Percentiles rank a stretch among this genome's conserved stretches.
phyloP scores from a whole-genome alignment of 2,329 filamentous ascomycete genomes.

The Epichloe scottii region DNA sequence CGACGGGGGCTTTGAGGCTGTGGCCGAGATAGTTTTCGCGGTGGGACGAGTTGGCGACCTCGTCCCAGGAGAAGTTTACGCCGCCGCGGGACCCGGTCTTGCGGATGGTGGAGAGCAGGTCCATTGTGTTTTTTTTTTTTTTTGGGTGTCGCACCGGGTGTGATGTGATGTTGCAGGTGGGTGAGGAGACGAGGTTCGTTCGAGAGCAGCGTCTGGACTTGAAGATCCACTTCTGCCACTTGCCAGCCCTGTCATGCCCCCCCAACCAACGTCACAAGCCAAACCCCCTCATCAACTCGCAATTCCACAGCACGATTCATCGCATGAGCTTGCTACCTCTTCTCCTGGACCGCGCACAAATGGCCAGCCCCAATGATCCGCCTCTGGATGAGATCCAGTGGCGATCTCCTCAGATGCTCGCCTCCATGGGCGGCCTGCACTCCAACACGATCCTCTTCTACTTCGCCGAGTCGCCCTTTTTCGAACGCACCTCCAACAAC shows the following conservation, averaged over 20 bases:
- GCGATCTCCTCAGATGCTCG: constrained; percentile 38
- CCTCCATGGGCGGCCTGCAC: constrained; percentile 46
- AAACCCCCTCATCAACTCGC: background rate
- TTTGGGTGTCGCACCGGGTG: no score
- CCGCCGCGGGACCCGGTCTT: constrained; percentile 87
- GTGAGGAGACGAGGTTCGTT: background rate
- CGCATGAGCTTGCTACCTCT: no score
- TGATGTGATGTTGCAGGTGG: no score
- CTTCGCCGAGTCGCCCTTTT: constrained; percentile 56
- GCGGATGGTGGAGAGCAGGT: constrained; percentile 82
- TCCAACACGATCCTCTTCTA: constrained; percentile 55
- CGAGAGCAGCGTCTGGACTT: no score
- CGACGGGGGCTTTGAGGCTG: constrained; percentile 82
- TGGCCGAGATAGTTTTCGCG: constrained; percentile 87
- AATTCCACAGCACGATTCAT: background rate
- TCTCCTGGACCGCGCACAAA: constrained; percentile 11
- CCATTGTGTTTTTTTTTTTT: constrained; percentile 44
- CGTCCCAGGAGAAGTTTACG: constrained; percentile 93
- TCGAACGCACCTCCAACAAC: constrained; percentile 56
- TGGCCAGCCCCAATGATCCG: constrained; percentile 34
- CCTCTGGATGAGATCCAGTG: constrained; percentile 58
- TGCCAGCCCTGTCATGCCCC: background rate
- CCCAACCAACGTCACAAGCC: background rate
- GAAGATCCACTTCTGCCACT: no score
- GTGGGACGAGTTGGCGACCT: constrained; percentile 74